These are phyloP conservation scores for Plasmodium knowlesi DNA, from an alignment of 169 alveolate genomes.

Conservation along the genomic window DNA sequence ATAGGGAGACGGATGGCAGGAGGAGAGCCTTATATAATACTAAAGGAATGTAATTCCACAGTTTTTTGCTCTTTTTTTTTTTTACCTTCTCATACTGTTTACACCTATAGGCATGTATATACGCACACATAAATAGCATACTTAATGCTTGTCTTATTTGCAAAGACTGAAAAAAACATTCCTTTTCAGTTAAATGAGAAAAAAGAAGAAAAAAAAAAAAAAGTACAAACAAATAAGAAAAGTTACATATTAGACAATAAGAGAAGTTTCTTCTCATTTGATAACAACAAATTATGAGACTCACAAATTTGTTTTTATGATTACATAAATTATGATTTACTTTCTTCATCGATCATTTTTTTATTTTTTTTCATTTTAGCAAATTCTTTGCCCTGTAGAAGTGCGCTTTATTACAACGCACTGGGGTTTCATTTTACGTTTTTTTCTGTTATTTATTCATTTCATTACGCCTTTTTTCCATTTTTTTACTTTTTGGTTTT, in stretches of 20 bases:
- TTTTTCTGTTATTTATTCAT: not conserved
- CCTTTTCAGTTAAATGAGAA: not conserved
- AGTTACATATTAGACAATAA: not conserved
- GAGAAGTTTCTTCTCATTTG: not conserved
- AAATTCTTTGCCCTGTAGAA: not conserved
- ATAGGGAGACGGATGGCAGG: not conserved
- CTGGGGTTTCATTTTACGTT: not conserved
- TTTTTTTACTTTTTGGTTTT: not conserved
- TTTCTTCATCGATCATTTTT: not conserved
- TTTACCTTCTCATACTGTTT: not conserved
- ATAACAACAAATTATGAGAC: not conserved
- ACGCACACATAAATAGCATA: not conserved
- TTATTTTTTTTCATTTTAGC: not conserved
- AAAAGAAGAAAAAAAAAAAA: not conserved
- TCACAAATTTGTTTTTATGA: not conserved
- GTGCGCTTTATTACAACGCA: not conserved
- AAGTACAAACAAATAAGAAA: not conserved
- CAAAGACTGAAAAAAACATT: not conserved
- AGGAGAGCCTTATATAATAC: not conserved
- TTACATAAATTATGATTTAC: not conserved
- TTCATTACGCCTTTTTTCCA: not conserved
- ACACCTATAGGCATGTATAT: not conserved
- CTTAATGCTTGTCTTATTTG: not conserved
- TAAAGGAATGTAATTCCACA: not conserved
- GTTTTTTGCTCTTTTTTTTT: not conserved